Conservation (phyloP, 108 stramenopile genomes). For the Pseudonitzschia delicatissima region DNA sequence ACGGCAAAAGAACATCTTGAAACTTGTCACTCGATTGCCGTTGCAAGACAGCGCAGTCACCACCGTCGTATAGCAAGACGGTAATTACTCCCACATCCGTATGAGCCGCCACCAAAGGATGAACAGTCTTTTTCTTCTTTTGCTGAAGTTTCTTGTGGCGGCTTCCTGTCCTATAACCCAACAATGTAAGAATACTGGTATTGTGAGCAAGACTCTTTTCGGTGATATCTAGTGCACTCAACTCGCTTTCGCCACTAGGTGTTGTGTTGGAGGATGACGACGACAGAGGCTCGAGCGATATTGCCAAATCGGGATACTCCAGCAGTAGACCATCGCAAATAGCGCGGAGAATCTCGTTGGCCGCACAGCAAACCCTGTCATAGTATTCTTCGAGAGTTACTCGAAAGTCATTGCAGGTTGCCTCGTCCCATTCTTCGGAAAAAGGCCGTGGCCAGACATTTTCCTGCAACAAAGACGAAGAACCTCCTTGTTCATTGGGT, state of each 20-base stretch:
- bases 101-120: slow-evolving; percentile 68
- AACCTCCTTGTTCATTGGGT: background rate
- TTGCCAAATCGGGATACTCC: slow-evolving; percentile 18
- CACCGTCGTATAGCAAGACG: slow-evolving; percentile 63
- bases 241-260: background rate
- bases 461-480: slow-evolving; percentile 52
- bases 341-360: slow-evolving; percentile 47
- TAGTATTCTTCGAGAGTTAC: slow-evolving; percentile 51
- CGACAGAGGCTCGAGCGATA: slow-evolving; percentile 26
- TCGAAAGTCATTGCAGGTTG: slow-evolving; percentile 36
- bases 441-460: slow-evolving; percentile 56
- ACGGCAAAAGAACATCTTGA: slow-evolving; percentile 55
- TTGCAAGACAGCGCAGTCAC: slow-evolving; percentile 60
- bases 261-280: background rate
- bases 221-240: too few species aligned
- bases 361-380: slow-evolving; percentile 33
- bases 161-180: slow-evolving; percentile 60
- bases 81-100: slow-evolving; percentile 80
- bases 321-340: slow-evolving; percentile 59
- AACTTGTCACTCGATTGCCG: slow-evolving; percentile 34
- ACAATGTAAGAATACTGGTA: slow-evolving; percentile 67
- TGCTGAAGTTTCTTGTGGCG: slow-evolving; percentile 44
- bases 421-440: slow-evolving; percentile 40
- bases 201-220: slow-evolving; percentile 19
- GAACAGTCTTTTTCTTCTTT: slow-evolving; percentile 35